A percentile compares a stretch with the other conserved stretches of the same genome.
These are phyloP conservation scores for Wallacemonas rigidus DNA, from an alignment of 208 protist species.

Conservation along the genomic window DNA sequence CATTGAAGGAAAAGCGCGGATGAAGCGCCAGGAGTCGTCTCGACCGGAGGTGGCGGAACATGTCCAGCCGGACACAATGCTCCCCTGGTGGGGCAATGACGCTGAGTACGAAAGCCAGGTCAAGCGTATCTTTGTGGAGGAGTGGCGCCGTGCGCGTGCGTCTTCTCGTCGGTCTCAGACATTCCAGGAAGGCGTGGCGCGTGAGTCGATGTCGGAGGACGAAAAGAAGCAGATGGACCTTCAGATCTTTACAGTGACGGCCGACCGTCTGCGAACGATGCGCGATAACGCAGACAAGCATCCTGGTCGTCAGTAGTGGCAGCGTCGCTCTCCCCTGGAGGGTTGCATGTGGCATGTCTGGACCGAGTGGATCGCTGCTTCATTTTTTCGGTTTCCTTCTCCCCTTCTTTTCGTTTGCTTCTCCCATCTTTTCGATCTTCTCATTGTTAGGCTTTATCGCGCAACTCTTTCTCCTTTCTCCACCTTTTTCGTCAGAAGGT, in stretches of 20 bases:
- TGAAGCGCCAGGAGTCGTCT: slow-evolving; percentile 51
- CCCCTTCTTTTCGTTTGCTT: too few species aligned
- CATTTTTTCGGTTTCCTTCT: too few species aligned
- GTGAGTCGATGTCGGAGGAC: slow-evolving; percentile 74
- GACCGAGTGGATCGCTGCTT: too few species aligned
- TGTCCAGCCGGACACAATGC: slow-evolving; percentile 79
- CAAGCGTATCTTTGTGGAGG: slow-evolving; percentile 89
- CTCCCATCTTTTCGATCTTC: too few species aligned
- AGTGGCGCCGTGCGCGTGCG: slow-evolving; percentile 77
- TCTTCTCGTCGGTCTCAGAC: slow-evolving; percentile 65
- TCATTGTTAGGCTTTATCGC: too few species aligned
- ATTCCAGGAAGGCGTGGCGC: slow-evolving; percentile 75
- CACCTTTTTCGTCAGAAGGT: too few species aligned
- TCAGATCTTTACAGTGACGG: slow-evolving; percentile 86
- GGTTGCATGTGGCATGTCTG: not conserved
- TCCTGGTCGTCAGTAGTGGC: slow-evolving; percentile 36
- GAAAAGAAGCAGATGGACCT: slow-evolving; percentile 80
- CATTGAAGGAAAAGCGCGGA: slow-evolving; percentile 55
- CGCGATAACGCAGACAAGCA: slow-evolving; percentile 71
- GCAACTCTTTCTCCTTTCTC: too few species aligned
- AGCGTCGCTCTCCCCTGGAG: not conserved
- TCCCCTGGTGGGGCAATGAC: slow-evolving; percentile 91
- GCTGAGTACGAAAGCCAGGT: slow-evolving; percentile 87
- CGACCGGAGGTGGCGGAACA: slow-evolving; percentile 65
- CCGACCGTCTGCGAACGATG: slow-evolving; percentile 73